Evolutionary conservation across 164 flowering plant genomes (phyloP).

Genomic region (Tinospora cordifolia): DNA sequence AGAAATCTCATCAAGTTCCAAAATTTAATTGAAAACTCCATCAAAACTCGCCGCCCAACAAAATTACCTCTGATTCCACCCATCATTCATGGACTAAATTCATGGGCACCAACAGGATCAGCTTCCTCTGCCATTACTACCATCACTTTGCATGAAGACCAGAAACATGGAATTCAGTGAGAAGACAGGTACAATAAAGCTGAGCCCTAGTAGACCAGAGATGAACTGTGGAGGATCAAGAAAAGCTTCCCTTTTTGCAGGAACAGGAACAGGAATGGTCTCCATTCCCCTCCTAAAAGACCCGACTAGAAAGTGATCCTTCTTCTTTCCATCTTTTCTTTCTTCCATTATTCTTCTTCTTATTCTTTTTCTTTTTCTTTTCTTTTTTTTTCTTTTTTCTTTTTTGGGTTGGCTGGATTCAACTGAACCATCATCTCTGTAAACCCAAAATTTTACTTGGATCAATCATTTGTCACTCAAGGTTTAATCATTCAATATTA

Average conservation of each 20-base stretch:
- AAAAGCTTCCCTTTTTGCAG: slow-evolving; percentile 8
- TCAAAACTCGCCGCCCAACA: too few relatives aligned
- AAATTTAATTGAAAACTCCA: too few relatives aligned
- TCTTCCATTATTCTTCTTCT: neutral
- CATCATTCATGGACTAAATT: too few relatives aligned
- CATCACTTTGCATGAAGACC: neutral
- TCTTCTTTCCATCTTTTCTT: neutral
- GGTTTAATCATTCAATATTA: too few relatives aligned
- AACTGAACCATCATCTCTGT: too few relatives aligned
- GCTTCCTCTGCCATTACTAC: neutral
- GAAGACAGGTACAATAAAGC: neutral
- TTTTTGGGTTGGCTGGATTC: too few relatives aligned
- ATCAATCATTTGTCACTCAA: too few relatives aligned
- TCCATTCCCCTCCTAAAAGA: slow-evolving; percentile 12
- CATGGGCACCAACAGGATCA: too few relatives aligned
- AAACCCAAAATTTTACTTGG: too few relatives aligned
- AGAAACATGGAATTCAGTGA: neutral
- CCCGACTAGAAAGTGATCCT: slow-evolving; percentile 3
- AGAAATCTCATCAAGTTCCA: too few relatives aligned
- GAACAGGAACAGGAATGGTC: slow-evolving; percentile 11
- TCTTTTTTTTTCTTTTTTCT: neutral
- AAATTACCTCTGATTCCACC: too few relatives aligned
- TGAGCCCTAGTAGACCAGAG: neutral
- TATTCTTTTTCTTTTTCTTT: neutral
- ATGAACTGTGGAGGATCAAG: neutral